Evolutionary conservation across 345 rosid species (phyloP).

Genomic region (Acer negundo): DNA sequence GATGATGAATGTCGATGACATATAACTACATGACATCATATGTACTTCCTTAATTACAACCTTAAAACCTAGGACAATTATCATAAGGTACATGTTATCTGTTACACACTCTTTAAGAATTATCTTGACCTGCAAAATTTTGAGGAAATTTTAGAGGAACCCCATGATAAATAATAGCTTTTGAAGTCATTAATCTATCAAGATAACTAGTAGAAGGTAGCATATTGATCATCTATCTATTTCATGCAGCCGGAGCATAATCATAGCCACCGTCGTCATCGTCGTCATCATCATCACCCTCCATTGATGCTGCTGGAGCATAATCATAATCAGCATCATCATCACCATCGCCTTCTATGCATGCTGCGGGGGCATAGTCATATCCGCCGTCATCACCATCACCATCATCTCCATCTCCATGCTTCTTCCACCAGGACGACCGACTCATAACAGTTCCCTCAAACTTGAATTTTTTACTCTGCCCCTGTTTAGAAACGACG

Average conservation of each 20-base stretch:
- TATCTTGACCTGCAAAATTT: slow-evolving; percentile 5
- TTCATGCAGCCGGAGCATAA: slow-evolving; percentile 35
- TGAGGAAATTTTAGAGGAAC: not conserved
- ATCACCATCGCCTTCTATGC: slow-evolving; percentile 14
- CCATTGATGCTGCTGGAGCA: slow-evolving; percentile 31
- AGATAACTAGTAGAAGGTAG: slow-evolving; percentile 1
- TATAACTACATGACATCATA: not conserved
- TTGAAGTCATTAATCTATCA: not conserved
- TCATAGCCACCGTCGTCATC: slow-evolving; percentile 10
- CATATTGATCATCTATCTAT: not conserved
- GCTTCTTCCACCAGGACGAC: slow-evolving; percentile 8
- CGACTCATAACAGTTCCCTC: not conserved
- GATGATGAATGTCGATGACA: slow-evolving; percentile 6
- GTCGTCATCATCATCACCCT: slow-evolving; percentile 14
- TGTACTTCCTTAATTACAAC: not conserved
- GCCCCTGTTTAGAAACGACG: slow-evolving; percentile 4
- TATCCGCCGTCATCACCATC: slow-evolving; percentile 6
- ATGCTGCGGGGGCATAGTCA: slow-evolving; percentile 11
- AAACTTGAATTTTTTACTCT: too few relatives aligned
- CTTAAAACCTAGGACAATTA: not conserved
- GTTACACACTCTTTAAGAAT: not conserved
- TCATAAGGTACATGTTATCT: too few relatives aligned
- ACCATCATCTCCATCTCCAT: not conserved
- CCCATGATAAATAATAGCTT: not conserved
- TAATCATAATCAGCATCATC: slow-evolving; percentile 18